A percentile compares a stretch with the other conserved stretches of the same genome.
Conservation (phyloP, 23 red algal species). For the Cyanidium caldarium region DNA sequence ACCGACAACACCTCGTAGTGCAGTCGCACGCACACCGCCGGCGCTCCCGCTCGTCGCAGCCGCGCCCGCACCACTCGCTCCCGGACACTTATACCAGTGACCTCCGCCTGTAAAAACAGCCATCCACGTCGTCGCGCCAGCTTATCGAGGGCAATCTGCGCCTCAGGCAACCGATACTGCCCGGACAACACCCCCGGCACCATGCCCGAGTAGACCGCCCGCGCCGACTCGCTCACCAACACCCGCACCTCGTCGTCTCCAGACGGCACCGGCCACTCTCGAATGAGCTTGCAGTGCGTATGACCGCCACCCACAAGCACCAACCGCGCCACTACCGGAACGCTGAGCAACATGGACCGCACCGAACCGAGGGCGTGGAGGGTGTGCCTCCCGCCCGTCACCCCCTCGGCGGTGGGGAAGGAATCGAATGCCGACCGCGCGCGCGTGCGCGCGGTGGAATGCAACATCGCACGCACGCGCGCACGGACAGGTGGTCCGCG, state of each 20-base stretch:
- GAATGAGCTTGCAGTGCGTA: neutral
- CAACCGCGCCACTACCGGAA: no score
- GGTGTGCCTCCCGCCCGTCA: no score
- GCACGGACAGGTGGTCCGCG: no score
- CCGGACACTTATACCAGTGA: neutral
- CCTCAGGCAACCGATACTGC: neutral
- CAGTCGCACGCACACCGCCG: neutral
- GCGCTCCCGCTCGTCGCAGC: neutral
- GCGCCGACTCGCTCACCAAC: neutral
- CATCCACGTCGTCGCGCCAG: neutral
- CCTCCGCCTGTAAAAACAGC: neutral
- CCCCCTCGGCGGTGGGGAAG: no score
- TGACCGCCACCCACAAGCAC: neutral
- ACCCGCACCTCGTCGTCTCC: neutral
- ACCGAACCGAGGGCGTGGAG: no score
- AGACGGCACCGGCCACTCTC: neutral
- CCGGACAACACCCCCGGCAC: neutral
- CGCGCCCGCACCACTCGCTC: neutral
- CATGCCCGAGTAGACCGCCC: constrained; percentile 1
- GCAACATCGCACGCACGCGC: no score
- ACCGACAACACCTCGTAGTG: constrained; percentile 2
- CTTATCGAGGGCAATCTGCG: neutral
- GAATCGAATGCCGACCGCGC: no score
- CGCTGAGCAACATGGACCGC: no score
- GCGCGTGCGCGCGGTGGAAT: no score